These are phyloP conservation scores for Sporothrix globosa DNA, from an alignment of 2,329 filamentous ascomycete genomes.

Conservation along the genomic window DNA sequence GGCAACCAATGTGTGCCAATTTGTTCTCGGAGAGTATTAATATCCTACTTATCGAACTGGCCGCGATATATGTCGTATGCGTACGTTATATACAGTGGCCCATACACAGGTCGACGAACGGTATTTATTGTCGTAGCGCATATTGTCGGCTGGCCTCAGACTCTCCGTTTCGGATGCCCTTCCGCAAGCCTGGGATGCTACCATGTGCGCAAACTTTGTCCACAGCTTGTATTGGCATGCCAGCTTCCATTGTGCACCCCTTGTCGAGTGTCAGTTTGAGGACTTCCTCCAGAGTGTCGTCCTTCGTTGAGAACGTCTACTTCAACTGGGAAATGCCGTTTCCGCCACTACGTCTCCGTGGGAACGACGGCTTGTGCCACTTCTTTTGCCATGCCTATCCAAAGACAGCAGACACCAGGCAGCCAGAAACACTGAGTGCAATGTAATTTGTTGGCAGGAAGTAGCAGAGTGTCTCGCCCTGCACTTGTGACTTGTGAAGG, in stretches of 20 bases:
- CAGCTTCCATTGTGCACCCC: not conserved
- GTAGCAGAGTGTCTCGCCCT: not conserved
- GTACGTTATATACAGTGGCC: too few species aligned
- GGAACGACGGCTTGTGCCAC: constrained; percentile 20
- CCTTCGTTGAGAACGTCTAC: not conserved
- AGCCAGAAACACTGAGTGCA: not conserved
- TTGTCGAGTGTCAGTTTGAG: not conserved
- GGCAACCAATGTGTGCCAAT: not conserved
- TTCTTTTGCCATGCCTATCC: not conserved
- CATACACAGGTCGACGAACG: not conserved
- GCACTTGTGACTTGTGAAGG: not conserved
- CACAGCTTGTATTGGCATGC: not conserved
- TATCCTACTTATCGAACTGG: too few species aligned
- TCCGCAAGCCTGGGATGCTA: not conserved
- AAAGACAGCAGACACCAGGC: not conserved
- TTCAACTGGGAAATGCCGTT: not conserved
- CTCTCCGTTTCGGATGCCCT: not conserved
- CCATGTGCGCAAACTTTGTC: constrained; percentile 2
- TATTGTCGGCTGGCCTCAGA: constrained; percentile 7
- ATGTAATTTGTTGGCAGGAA: not conserved
- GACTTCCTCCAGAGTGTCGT: not conserved
- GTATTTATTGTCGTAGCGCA: not conserved
- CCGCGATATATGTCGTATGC: too few species aligned
- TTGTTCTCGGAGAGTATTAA: not conserved
- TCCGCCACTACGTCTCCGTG: constrained; percentile 20